Evolutionary conservation across 2,329 filamentous ascomycete species (phyloP).

Genomic region (Colletotrichum brevisporum): DNA sequence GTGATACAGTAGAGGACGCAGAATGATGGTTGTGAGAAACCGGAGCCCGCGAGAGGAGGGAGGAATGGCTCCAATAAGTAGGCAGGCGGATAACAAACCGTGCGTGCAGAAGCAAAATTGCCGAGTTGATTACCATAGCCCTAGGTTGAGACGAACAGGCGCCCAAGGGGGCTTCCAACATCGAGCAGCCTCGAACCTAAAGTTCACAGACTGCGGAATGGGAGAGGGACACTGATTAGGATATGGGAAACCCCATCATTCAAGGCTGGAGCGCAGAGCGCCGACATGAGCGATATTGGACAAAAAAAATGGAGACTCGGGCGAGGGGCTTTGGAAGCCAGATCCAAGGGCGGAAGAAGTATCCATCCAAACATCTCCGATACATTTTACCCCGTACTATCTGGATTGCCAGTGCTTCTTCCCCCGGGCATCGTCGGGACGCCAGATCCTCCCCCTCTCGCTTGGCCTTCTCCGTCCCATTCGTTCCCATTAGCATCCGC

Average conservation of each 20-base stretch:
- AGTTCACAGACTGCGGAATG: slow-evolving; percentile 14
- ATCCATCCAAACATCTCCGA: slow-evolving; percentile 20
- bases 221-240: slow-evolving; percentile 1
- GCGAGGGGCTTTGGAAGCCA: neutral
- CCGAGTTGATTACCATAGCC: neutral
- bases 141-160: slow-evolving; percentile 9
- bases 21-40: neutral
- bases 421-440: neutral
- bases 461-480: neutral
- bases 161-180: neutral
- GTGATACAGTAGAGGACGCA: neutral
- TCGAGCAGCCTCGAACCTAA: slow-evolving; percentile 17
- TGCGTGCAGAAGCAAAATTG: neutral
- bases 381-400: slow-evolving; percentile 13
- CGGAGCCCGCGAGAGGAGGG: neutral
- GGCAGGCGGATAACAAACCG: neutral
- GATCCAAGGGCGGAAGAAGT: neutral
- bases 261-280: neutral
- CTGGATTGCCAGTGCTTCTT: no score
- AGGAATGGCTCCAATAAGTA: slow-evolving; percentile 21
- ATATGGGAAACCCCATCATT: neutral
- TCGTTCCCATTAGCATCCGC: slow-evolving; percentile 16
- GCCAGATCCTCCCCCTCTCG: neutral
- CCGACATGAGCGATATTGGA: slow-evolving; percentile 29
- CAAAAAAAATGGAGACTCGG: slow-evolving; percentile 1